These are phyloP conservation scores for Dendrostoma leiphaemia DNA, from an alignment of 2,329 filamentous ascomycete genomes.

Conservation along the genomic window DNA sequence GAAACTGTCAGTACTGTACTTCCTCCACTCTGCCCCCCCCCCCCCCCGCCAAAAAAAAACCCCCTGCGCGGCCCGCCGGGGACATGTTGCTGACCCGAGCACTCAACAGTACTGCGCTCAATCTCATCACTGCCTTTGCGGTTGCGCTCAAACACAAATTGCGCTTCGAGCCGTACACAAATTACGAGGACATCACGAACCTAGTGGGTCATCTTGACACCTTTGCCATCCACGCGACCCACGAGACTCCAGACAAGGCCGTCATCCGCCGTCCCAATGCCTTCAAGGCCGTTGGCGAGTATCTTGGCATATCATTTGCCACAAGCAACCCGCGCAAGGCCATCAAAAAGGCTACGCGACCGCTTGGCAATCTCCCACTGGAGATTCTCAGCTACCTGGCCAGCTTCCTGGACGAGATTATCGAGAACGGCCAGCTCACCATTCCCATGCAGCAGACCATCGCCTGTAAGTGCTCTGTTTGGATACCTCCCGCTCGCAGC, in stretches of 20 bases:
- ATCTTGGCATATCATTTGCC: slow-evolving; percentile 66
- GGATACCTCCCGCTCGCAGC: not conserved
- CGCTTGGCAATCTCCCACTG: slow-evolving; percentile 69
- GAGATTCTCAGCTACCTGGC: slow-evolving; percentile 68
- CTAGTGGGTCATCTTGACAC: slow-evolving; percentile 66
- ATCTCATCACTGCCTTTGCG: slow-evolving; percentile 67
- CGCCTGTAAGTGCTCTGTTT: slow-evolving; percentile 36
- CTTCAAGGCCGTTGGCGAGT: slow-evolving; percentile 59
- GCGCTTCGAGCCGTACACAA: slow-evolving; percentile 69
- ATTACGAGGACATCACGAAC: slow-evolving; percentile 64
- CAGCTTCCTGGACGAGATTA: slow-evolving; percentile 57
- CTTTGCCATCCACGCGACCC: slow-evolving; percentile 51
- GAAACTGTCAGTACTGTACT: slow-evolving; percentile 47
- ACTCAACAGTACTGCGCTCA: slow-evolving; percentile 53
- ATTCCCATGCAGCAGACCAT: slow-evolving; percentile 51
- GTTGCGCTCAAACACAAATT: slow-evolving; percentile 70
- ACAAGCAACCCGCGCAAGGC: slow-evolving; percentile 67
- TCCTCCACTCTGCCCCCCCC: no score
- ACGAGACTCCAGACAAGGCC: slow-evolving; percentile 35
- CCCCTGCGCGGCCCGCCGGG: no score
- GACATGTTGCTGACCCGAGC: slow-evolving; percentile 9
- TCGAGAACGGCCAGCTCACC: slow-evolving; percentile 46
- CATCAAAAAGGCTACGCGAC: slow-evolving; percentile 64
- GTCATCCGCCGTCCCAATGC: slow-evolving; percentile 28
- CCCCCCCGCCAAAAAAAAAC: no score